Conservation (phyloP, 225 moss, liverwort and hornwort species). For the Pseudoscleropodium purum region DNA sequence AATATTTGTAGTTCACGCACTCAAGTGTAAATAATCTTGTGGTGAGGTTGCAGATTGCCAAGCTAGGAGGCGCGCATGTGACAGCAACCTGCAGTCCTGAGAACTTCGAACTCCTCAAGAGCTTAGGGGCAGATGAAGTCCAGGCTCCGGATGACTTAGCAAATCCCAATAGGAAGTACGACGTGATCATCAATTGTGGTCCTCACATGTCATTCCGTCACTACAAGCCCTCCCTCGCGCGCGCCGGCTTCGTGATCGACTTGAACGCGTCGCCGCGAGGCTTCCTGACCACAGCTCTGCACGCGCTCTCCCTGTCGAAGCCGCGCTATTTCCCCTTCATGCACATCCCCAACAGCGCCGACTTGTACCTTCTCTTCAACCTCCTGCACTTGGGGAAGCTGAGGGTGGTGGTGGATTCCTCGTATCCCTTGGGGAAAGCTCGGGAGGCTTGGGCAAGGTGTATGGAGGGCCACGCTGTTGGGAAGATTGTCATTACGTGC, state of each 20-base stretch:
- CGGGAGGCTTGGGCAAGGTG: conserved; percentile 66
- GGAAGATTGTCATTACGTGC: conserved; percentile 52
- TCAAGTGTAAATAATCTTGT: background rate
- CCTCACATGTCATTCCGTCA: conserved; percentile 15
- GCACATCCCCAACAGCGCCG: conserved; percentile 20
- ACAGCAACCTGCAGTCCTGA: conserved; percentile 45
- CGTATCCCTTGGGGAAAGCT: conserved; percentile 28
- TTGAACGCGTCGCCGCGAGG: conserved; percentile 21
- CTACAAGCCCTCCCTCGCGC: conserved; percentile 39
- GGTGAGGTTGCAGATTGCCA: conserved; percentile 57
- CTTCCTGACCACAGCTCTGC: conserved; percentile 2
- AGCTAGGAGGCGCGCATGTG: conserved; percentile 68
- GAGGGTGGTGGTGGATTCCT: conserved; percentile 44
- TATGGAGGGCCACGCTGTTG: conserved; percentile 54
- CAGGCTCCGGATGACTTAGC: conserved; percentile 24
- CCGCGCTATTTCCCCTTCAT: conserved; percentile 39
- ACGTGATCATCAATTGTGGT: conserved; percentile 52
- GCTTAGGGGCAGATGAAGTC: conserved; percentile 67
- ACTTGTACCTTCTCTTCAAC: conserved; percentile 46
- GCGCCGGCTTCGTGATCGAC: conserved; percentile 46
- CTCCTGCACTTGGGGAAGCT: conserved; percentile 40
- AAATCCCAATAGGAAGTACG: conserved; percentile 50
- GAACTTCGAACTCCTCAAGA: conserved; percentile 39
- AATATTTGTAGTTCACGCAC: background rate
- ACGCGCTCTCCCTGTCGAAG: conserved; percentile 29